phyloP scores from a whole-genome alignment of 148 eudicot genomes.

The Oxyria digyna region DNA sequence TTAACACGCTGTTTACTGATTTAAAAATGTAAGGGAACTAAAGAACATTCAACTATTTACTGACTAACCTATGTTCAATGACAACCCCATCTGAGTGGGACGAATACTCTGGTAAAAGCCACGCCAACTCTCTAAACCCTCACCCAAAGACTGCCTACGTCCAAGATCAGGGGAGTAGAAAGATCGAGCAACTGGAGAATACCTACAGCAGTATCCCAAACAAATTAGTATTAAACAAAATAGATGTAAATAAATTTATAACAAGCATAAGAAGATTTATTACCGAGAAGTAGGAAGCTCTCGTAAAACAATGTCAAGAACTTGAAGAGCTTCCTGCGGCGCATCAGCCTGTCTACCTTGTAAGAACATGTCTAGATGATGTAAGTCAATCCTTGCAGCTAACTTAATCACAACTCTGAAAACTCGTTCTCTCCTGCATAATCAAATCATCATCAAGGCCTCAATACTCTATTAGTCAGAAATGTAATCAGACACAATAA shows the following conservation, averaged over 20 bases:
- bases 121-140: conserved; percentile 76
- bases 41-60: not conserved
- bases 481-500: not conserved
- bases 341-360: conserved; percentile 66
- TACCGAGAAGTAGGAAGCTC: conserved; percentile 58
- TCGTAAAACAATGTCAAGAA: conserved; percentile 61
- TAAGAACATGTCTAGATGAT: conserved; percentile 49
- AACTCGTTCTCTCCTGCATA: conserved; percentile 43
- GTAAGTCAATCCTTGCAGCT: conserved; percentile 60
- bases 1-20: too few relatives aligned
- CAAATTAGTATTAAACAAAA: not conserved
- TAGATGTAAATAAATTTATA: not conserved
- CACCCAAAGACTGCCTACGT: conserved; percentile 47
- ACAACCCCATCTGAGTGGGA: conserved; percentile 85
- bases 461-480: not conserved
- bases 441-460: not conserved
- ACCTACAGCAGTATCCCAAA: conserved; percentile 22
- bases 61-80: conserved; percentile 52
- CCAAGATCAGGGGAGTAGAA: conserved; percentile 61
- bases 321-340: conserved; percentile 78
- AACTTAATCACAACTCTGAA: conserved; percentile 57
- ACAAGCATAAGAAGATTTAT: not conserved
- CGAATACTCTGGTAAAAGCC: conserved; percentile 87
- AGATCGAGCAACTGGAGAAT: conserved; percentile 56
- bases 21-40: too few relatives aligned